Evolutionary conservation across 2,329 filamentous ascomycete species (phyloP).

Genomic region (Cordyceps militaris): DNA sequence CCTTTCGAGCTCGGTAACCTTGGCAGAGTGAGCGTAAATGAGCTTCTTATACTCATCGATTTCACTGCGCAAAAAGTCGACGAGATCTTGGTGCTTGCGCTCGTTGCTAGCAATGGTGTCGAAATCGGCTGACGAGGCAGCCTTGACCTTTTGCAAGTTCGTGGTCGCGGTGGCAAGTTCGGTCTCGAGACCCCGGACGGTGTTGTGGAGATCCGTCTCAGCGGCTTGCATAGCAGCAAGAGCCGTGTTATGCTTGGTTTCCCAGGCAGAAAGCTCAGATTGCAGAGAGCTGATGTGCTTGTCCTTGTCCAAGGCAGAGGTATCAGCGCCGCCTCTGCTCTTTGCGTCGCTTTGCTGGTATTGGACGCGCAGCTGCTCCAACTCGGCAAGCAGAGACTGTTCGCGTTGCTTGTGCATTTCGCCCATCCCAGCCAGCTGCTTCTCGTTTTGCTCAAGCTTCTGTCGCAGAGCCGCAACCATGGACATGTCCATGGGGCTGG

Average conservation of each 20-base stretch:
- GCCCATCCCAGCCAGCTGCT: constrained; percentile 66
- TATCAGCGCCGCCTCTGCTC: constrained; percentile 22
- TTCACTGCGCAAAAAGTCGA: constrained; percentile 60
- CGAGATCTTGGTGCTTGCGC: constrained; percentile 50
- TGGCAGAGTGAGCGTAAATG: constrained; percentile 60
- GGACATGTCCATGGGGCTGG: constrained; percentile 80
- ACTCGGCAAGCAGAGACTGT: constrained; percentile 62
- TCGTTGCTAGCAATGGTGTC: constrained; percentile 40
- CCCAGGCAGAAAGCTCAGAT: constrained; percentile 65
- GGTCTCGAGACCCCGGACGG: constrained; percentile 65
- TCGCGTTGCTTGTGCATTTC: constrained; percentile 68
- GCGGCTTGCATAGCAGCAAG: constrained; percentile 65
- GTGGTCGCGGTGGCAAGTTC: constrained; percentile 48
- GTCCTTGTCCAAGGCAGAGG: constrained; percentile 20
- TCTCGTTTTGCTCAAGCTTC: constrained; percentile 81
- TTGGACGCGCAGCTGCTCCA: constrained; percentile 59
- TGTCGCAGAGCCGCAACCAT: constrained; percentile 81
- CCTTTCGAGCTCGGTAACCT: constrained; percentile 67
- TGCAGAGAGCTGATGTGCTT: constrained; percentile 57
- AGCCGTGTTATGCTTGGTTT: constrained; percentile 64
- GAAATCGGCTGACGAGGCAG: constrained; percentile 32
- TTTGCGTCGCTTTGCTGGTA: constrained; percentile 30
- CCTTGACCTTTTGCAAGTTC: constrained; percentile 38
- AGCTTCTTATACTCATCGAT: constrained; percentile 75
- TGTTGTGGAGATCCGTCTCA: constrained; percentile 65